phyloP scores from a whole-genome alignment of 371 early-diverging fungal genomes.

The Parasitella parasitica region DNA sequence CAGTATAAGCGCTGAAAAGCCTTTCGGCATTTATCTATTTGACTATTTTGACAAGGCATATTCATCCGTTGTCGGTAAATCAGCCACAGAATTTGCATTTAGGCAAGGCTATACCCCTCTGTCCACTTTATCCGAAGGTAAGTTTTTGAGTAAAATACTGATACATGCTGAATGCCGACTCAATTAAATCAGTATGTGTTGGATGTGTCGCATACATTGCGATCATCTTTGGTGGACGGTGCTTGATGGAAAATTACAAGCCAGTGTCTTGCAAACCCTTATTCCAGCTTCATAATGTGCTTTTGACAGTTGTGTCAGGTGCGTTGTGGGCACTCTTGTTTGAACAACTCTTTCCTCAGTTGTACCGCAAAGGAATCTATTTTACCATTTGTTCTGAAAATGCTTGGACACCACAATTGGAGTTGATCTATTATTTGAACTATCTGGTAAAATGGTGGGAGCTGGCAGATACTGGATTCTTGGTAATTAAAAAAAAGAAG shows the following conservation, averaged over 20 bases:
- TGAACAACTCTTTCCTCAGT: slow-evolving; percentile 68
- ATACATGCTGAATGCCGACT: too few relatives aligned
- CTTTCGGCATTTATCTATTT: slow-evolving; percentile 53
- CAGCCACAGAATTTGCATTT: slow-evolving; percentile 53
- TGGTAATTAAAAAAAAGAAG: slow-evolving; percentile 70
- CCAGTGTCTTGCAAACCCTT: slow-evolving; percentile 62
- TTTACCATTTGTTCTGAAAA: slow-evolving; percentile 57
- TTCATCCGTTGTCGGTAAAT: slow-evolving; percentile 38
- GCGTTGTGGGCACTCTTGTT: slow-evolving; percentile 60
- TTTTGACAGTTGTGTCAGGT: slow-evolving; percentile 64
- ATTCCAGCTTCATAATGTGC: slow-evolving; percentile 72
- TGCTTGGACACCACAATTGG: slow-evolving; percentile 58
- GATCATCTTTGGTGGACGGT: slow-evolving; percentile 68
- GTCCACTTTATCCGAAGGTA: slow-evolving; percentile 52
- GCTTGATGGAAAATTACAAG: slow-evolving; percentile 54
- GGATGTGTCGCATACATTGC: slow-evolving; percentile 57
- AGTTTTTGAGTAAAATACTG: neutral
- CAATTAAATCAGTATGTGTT: slow-evolving; percentile 34
- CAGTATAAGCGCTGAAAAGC: slow-evolving; percentile 41
- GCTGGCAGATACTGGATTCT: slow-evolving; percentile 68
- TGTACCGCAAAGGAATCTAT: slow-evolving; percentile 63
- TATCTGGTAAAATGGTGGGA: slow-evolving; percentile 76
- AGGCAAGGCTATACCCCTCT: slow-evolving; percentile 61
- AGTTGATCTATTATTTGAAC: slow-evolving; percentile 67
- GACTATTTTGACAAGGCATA: slow-evolving; percentile 44